phyloP scores from a whole-genome alignment of 805 yeast species.

The Kuraishia capsulata region DNA sequence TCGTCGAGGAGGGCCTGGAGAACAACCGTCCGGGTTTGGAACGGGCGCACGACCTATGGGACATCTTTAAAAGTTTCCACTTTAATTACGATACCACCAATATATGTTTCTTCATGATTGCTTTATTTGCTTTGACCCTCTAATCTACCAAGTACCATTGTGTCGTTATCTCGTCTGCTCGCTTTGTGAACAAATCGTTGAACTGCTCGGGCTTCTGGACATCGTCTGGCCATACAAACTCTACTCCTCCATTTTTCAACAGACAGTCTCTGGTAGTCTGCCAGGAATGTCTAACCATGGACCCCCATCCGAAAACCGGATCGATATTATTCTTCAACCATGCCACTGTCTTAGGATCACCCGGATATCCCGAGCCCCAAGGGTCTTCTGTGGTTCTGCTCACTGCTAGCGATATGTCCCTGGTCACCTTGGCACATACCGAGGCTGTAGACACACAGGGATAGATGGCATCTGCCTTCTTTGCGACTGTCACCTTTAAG shows the following conservation, averaged over 20 bases:
- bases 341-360: constrained; percentile 76
- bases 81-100: too few species aligned
- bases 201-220: constrained; percentile 7
- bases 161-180: not conserved
- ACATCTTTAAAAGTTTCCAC: too few species aligned
- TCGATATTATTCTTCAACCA: constrained; percentile 67
- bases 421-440: constrained; percentile 91
- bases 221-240: constrained; percentile 56
- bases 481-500: constrained; percentile 70
- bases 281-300: constrained; percentile 82
- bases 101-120: too few species aligned
- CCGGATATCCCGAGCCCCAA: constrained; percentile 92
- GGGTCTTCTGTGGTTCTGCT: constrained; percentile 22
- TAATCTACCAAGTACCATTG: not conserved
- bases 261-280: constrained; percentile 79
- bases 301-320: constrained; percentile 79
- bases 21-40: too few species aligned
- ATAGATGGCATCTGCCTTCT: constrained; percentile 88
- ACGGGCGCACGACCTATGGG: too few species aligned
- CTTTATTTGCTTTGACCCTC: too few species aligned
- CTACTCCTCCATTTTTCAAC: constrained; percentile 37
- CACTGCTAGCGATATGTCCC: constrained; percentile 55
- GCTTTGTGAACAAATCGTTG: not conserved
- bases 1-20: too few species aligned
- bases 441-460: constrained; percentile 95